A percentile compares a stretch with the other conserved stretches of the same genome.
Conservation (phyloP, 345 rosid species). For the Sonneratia alba region DNA sequence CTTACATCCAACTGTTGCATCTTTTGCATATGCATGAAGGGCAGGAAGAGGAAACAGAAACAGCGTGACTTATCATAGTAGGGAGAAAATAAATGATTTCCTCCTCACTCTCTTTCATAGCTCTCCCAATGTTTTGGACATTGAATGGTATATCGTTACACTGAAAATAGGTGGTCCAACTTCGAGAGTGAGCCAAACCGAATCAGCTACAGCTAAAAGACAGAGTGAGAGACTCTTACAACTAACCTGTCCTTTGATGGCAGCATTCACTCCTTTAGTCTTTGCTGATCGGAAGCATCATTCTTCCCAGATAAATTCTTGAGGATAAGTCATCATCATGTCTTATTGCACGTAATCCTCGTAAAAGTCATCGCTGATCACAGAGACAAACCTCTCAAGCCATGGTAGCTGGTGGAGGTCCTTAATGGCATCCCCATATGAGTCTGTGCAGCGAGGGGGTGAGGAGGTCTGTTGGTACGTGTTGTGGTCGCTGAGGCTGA, state of each 20-base stretch:
- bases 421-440: conserved; percentile 82
- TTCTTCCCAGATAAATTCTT: background rate
- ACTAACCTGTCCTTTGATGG: background rate
- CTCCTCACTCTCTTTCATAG: background rate
- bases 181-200: background rate
- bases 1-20: background rate
- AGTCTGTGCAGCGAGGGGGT: conserved; percentile 80
- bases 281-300: background rate
- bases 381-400: conserved; percentile 97
- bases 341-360: conserved; percentile 68
- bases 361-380: conserved; percentile 85
- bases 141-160: background rate
- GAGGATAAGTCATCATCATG: background rate
- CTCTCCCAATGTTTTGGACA: background rate
- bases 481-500: conserved; percentile 78
- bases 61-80: background rate
- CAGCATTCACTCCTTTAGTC: background rate
- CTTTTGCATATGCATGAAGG: background rate
- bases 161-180: background rate
- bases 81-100: background rate
- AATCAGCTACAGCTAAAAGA: background rate
- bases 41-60: background rate
- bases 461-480: conserved; percentile 49
- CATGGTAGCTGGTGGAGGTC: conserved; percentile 97
- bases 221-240: background rate